Evolutionary conservation across 306 rosid genomes (phyloP), one percentile per base, ranked within the genome.

Genomic region (Arachis stenosperma): DNA sequence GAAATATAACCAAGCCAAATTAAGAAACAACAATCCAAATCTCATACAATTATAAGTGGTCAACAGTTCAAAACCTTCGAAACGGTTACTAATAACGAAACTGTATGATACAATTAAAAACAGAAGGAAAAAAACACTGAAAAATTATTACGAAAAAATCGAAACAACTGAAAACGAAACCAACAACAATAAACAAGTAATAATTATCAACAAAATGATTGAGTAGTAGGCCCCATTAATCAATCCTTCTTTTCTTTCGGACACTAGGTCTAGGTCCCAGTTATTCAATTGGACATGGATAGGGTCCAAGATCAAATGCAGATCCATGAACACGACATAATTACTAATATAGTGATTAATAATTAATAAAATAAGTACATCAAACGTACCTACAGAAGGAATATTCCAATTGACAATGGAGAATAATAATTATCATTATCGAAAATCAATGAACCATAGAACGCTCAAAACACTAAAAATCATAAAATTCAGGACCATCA

Each of bases 181-280:
- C 3, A 36, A 41, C 4, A 36, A 41, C 4, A 57, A 10, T 7
- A 0, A 11, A 1, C 8, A 3, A 33, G n/a, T 54, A 9, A 15
- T 9, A 65, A 59, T 6, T 27, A 33, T 1, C 70, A 41, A 55
- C 57, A 6, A 15, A 47, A 47, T 22, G 48, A 74, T 67, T 37
- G 8, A 60, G 6, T 1, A 29, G 69, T 22, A 43, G 72, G 47
- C n/a, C 82, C 54, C 64, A 67, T 59, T 0, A 11, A 11, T 48
- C 0, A 11, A 10, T 12, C n/a, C 54, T 48, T 48, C 5, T 11
- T 48, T 48, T 4, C 17, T 22, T 22, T 22, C 3, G 17, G 54
- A 48, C 54, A 48, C 10, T 36, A 36, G 72, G 47, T 10, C 10
- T 36, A 36, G 72, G 47, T 10, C 82, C 54, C 64, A 67, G 65